These are phyloP conservation scores for Phytophthora ramorum DNA, from an alignment of 352 stramenopile species.

Conservation along the genomic window DNA sequence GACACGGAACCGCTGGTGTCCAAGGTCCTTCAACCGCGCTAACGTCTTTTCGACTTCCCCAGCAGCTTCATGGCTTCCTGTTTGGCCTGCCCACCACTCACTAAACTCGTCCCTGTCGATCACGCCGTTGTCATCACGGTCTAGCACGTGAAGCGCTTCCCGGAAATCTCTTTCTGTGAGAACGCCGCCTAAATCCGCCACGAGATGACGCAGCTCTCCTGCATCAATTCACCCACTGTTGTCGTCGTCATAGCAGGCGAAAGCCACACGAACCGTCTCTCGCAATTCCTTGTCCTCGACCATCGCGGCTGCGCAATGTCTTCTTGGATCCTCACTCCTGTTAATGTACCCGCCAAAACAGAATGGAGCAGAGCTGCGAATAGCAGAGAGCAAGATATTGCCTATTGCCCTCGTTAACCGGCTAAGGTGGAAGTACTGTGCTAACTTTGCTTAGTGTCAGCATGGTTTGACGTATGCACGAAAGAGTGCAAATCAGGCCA, in stretches of 20 bases:
- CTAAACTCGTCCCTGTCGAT: conserved; percentile 72
- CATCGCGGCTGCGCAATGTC: not conserved
- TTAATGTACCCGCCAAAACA: conserved; percentile 9
- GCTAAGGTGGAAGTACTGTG: not conserved
- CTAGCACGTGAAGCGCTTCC: conserved; percentile 47
- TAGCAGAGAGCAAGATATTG: conserved; percentile 60
- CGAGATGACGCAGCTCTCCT: conserved; percentile 51
- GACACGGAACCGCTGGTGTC: conserved; percentile 65
- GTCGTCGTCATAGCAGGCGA: conserved; percentile 68
- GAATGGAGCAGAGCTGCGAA: conserved; percentile 58
- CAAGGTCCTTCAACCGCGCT: conserved; percentile 57
- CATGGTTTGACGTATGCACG: conserved; percentile 64
- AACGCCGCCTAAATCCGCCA: conserved; percentile 64
- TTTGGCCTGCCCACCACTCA: conserved; percentile 57
- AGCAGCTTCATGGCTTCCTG: conserved; percentile 40
- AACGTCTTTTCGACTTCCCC: conserved; percentile 60
- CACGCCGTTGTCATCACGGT: conserved; percentile 55
- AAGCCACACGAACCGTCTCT: conserved; percentile 62
- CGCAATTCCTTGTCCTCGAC: conserved; percentile 43
- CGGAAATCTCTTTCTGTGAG: conserved; percentile 54
- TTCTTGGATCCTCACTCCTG: not conserved
- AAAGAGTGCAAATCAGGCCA: too few relatives aligned
- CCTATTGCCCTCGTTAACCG: not conserved
- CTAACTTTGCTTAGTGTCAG: conserved; percentile 27
- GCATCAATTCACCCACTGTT: conserved; percentile 60